These are phyloP conservation scores for Aspergillus bridgeri DNA, from an alignment of 495 filamentous ascomycete species.

Conservation along the genomic window DNA sequence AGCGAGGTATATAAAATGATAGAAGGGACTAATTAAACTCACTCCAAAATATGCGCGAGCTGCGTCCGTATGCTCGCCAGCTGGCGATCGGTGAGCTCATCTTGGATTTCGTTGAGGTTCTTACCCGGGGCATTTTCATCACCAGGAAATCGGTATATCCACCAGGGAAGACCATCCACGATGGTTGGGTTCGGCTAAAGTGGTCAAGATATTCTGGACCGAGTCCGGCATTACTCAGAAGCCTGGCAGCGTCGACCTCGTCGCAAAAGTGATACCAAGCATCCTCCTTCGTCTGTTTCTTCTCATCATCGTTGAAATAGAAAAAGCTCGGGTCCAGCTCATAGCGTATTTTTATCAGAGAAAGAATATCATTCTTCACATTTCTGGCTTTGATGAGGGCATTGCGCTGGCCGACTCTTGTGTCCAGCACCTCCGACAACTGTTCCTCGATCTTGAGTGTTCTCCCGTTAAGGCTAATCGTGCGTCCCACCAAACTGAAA, in stretches of 20 bases:
- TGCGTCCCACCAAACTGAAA: no score
- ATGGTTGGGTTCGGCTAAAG: neutral
- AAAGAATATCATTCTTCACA: no score
- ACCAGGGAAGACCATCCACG: neutral
- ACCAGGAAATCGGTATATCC: neutral
- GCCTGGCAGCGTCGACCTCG: neutral
- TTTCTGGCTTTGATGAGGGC: no score
- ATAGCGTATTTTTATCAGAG: no score
- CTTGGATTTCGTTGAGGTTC: neutral
- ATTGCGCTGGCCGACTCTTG: no score
- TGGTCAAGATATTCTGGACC: neutral
- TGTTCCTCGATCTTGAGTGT: no score
- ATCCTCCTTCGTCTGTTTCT: no score
- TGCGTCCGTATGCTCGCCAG: neutral
- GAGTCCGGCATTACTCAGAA: neutral
- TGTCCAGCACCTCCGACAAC: no score
- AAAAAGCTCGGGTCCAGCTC: no score
- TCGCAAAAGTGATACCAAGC: no score
- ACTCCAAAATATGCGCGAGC: neutral
- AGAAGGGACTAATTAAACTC: neutral
- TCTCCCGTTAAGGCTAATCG: no score
- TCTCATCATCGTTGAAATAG: no score
- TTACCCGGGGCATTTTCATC: neutral
- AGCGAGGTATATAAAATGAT: neutral
- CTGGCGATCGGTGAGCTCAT: neutral